Conservation (phyloP, 768 basidiomycete genomes). For the Hypholoma fasciculare region DNA sequence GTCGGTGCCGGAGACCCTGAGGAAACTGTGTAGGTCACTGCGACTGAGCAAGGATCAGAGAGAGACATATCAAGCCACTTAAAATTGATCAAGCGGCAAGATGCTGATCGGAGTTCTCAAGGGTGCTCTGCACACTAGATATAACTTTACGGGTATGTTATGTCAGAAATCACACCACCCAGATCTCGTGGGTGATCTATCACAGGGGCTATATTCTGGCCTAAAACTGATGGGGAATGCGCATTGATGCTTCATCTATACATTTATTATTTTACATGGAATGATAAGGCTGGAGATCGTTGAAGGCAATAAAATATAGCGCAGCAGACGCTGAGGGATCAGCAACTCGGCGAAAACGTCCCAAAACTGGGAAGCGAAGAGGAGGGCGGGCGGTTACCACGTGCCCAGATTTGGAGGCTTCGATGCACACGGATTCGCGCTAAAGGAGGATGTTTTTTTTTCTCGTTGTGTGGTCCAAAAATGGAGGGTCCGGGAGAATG, state of each 20-base stretch:
- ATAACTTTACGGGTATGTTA: conserved; percentile 16
- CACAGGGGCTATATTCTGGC: conserved; percentile 3
- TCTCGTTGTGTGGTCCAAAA: conserved; percentile 10
- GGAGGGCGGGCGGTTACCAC: conserved; percentile 14
- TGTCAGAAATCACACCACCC: neutral
- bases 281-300: too few relatives aligned
- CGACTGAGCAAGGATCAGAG: neutral
- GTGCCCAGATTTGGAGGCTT: conserved; percentile 20
- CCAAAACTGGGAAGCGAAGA: conserved; percentile 1
- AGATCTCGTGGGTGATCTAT: too few relatives aligned
- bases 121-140: conserved; percentile 5
- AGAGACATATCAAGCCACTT: conserved; percentile 6
- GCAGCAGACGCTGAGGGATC: neutral
- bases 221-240: conserved; percentile 20
- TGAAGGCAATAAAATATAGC: neutral
- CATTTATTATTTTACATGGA: too few relatives aligned
- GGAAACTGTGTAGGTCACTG: neutral
- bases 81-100: conserved; percentile 14
- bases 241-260: neutral
- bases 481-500: conserved; percentile 14
- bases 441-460: conserved; percentile 13
- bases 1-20: neutral
- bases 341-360: neutral
- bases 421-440: conserved; percentile 17
- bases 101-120: conserved; percentile 18